Percentiles rank a stretch among this genome's conserved stretches.
Conservation (phyloP, 2,329 filamentous ascomycete species). For the Diaporthe eres region DNA sequence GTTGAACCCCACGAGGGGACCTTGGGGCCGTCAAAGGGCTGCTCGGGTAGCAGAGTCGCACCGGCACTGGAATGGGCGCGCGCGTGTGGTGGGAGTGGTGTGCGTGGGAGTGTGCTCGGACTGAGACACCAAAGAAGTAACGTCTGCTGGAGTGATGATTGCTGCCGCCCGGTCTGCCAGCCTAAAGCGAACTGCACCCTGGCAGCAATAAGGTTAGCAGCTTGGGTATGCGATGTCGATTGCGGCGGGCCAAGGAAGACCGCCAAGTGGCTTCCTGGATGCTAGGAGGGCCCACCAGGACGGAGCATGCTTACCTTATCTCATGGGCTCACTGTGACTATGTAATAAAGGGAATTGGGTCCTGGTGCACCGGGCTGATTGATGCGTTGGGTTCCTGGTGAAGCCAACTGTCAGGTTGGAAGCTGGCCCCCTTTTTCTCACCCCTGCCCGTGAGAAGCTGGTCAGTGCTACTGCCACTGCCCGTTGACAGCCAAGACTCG, state of each 20-base stretch:
- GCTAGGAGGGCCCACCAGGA: constrained; percentile 24
- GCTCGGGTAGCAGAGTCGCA: constrained; percentile 33
- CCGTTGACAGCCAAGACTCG: not conserved
- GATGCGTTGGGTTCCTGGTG: not conserved
- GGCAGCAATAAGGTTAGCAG: constrained; percentile 29
- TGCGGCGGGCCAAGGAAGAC: constrained; percentile 32
- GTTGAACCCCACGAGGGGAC: constrained; percentile 35
- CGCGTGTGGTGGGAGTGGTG: constrained; percentile 5
- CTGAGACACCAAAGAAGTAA: constrained; percentile 30
- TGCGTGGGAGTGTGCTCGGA: constrained; percentile 23
- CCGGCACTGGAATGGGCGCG: constrained; percentile 1
- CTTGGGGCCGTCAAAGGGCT: constrained; percentile 35
- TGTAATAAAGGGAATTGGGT: not conserved
- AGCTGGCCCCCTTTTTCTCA: not conserved
- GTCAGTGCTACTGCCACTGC: constrained; percentile 11
- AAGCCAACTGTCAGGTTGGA: constrained; percentile 29
- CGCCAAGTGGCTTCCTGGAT: constrained; percentile 37
- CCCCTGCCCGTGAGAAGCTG: constrained; percentile 5
- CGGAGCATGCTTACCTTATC: constrained; percentile 28
- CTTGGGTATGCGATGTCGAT: constrained; percentile 33
- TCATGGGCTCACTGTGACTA: not conserved
- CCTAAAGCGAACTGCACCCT: constrained; percentile 35
- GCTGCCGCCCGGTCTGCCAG: constrained; percentile 29
- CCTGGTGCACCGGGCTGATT: not conserved
- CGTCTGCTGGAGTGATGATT: constrained; percentile 25